Evolutionary conservation across 805 yeast genomes (phyloP).

Genomic region (Maudiozyma turicensis): DNA sequence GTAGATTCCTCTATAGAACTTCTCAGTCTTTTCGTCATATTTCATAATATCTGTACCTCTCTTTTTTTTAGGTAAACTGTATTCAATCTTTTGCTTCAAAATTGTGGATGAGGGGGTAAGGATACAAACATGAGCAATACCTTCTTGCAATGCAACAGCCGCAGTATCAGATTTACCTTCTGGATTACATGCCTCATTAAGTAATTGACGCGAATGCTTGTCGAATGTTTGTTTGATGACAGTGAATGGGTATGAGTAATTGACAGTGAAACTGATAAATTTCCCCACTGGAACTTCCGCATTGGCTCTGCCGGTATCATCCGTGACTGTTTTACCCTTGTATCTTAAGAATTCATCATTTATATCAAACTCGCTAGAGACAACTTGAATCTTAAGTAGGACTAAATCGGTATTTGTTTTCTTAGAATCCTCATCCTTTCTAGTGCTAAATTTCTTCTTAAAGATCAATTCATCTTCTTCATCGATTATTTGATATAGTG

Average conservation of each 20-base stretch:
- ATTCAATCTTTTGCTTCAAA: conserved; percentile 68
- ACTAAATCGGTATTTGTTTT: conserved; percentile 48
- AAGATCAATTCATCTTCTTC: conserved; percentile 67
- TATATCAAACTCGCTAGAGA: conserved; percentile 69
- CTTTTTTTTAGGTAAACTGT: conserved; percentile 76
- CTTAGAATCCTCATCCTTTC: conserved; percentile 61
- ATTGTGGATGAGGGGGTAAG: conserved; percentile 86
- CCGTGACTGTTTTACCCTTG: conserved; percentile 56
- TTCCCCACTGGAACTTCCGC: conserved; percentile 78
- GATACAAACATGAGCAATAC: conserved; percentile 85
- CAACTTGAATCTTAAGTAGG: conserved; percentile 50
- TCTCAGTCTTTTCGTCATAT: conserved; percentile 67
- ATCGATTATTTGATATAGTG: conserved; percentile 68
- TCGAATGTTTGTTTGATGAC: conserved; percentile 77
- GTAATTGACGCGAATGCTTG: conserved; percentile 49
- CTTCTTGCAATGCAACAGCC: conserved; percentile 88
- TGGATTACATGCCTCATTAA: conserved; percentile 61
- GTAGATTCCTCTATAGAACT: conserved; percentile 55
- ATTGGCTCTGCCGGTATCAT: conserved; percentile 38
- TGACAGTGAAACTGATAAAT: conserved; percentile 78
- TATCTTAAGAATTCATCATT: conserved; percentile 67
- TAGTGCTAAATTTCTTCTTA: conserved; percentile 51
- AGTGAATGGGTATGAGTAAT: conserved; percentile 57
- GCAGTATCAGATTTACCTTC: conserved; percentile 85
- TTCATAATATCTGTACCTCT: conserved; percentile 72